phyloP scores from a whole-genome alignment of 192 early-diverging fungal species.

The Mortierella hygrophila region DNA sequence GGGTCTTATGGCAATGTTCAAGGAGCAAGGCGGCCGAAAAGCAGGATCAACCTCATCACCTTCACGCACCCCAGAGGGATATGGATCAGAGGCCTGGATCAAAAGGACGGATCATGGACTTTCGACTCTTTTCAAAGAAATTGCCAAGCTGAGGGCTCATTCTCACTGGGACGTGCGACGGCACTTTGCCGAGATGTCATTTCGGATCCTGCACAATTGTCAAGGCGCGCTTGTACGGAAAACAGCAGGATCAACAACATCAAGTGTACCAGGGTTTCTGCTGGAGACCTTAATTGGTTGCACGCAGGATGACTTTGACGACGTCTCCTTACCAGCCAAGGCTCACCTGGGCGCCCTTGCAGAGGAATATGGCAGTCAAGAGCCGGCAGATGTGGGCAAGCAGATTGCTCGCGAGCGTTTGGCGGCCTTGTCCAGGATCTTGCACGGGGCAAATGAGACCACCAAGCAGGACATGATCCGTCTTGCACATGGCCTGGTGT shows the following conservation, averaged over 20 bases:
- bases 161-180: slow-evolving; percentile 41
- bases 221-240: slow-evolving; percentile 6
- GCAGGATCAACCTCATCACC: neutral
- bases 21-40: neutral
- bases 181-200: slow-evolving; percentile 24
- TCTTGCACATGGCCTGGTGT: slow-evolving; percentile 14
- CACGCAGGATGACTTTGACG: slow-evolving; percentile 38
- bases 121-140: slow-evolving; percentile 25
- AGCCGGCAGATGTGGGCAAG: slow-evolving; percentile 19
- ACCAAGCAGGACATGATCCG: slow-evolving; percentile 23
- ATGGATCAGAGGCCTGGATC: slow-evolving; percentile 28
- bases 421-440: slow-evolving; percentile 27
- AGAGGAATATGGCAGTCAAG: slow-evolving; percentile 5
- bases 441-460: slow-evolving; percentile 39
- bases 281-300: slow-evolving; percentile 41
- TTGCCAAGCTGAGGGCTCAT: slow-evolving; percentile 21
- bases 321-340: slow-evolving; percentile 19
- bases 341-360: slow-evolving; percentile 1
- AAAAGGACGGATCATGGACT: slow-evolving; percentile 20
- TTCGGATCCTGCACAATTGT: slow-evolving; percentile 29
- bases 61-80: neutral
- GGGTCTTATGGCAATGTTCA: slow-evolving; percentile 36
- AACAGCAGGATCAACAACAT: neutral
- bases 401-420: slow-evolving; percentile 37
- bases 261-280: slow-evolving; percentile 25